Percentiles rank a stretch among this genome's conserved stretches.
phyloP scores from a whole-genome alignment of 805 yeast species.

The Cyberlindnera subsufficiens region DNA sequence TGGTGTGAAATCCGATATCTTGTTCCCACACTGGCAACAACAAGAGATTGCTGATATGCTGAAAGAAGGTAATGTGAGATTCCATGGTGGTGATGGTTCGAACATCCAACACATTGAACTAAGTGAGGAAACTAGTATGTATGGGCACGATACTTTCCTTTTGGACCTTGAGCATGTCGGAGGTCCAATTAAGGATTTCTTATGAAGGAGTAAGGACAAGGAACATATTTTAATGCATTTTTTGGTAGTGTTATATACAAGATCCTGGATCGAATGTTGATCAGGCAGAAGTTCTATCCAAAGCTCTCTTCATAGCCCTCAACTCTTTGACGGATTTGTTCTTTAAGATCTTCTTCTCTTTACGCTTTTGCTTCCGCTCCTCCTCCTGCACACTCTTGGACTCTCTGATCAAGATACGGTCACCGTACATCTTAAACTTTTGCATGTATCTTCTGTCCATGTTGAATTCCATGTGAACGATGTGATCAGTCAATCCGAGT shows the following conservation, averaged over 20 bases:
- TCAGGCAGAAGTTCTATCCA: conserved; percentile 7
- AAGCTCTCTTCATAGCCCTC: conserved; percentile 20
- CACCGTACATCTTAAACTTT: conserved; percentile 74
- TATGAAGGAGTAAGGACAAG: conserved; percentile 21
- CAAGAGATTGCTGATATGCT: conserved; percentile 67
- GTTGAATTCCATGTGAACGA: conserved; percentile 73
- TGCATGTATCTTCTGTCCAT: conserved; percentile 75
- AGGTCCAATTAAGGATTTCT: conserved; percentile 60
- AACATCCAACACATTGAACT: conserved; percentile 64
- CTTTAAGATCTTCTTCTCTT: conserved; percentile 35
- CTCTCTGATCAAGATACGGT: conserved; percentile 54
- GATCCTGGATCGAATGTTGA: neutral
- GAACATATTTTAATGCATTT: neutral
- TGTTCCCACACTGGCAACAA: conserved; percentile 95
- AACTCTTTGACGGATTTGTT: conserved; percentile 22
- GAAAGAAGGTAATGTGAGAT: conserved; percentile 24
- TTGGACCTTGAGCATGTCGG: conserved; percentile 78
- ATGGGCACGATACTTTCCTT: conserved; percentile 89
- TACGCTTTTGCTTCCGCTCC: conserved; percentile 40
- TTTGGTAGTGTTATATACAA: neutral
- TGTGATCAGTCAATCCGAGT: conserved; percentile 79
- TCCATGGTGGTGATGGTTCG: conserved; percentile 28
- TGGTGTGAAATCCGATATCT: conserved; percentile 89
- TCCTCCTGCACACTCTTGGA: conserved; percentile 43
- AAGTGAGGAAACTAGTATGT: conserved; percentile 69